Base-by-base conservation (phyloP, 441 rosid species). In the Melastoma candidum region DNA sequence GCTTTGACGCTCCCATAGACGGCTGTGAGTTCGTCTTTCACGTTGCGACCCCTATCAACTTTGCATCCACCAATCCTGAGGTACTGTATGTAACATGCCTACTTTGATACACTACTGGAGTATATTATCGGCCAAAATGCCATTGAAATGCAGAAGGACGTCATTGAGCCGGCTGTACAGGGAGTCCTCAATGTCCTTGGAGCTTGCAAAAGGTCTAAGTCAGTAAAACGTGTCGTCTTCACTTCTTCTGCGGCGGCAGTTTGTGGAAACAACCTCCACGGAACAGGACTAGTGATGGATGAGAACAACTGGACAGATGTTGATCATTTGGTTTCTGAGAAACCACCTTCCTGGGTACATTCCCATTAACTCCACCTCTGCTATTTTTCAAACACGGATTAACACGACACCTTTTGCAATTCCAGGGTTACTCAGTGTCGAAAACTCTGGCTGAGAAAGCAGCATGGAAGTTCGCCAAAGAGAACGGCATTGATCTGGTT, bases 31-130 rank as follows among this genome's bases (percentile, higher is more conserved):
- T 80, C 24, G 76, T 90, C 53, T 90, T 90, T 88, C 98, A 80
- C 61, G 83, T 90, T n/a, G 98, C 96, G 12, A 87, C 95, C 1
- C 98, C 98, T 0, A 85, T 87, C 61, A 77, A 82, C 71, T 87
- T 90, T 56, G 74, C 81, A 52, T 83, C 98, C 17, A 11, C 82
- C 47, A 95, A 90, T 69, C 96, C 96, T 0, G 95, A 90, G 96
- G 98, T 36, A 36, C 41, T 1, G 7, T 7, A 17, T 17, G 22
- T 36, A 4, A 4, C 41, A 9, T 36, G 41, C 26, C 12, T 1
- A 25, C 0, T 24, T 36, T 36, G 5, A 24, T 0, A 17, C 0
- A 26, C 6, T 2, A 9, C 6, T 4, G 8, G 41, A 17, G 22
- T 24, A 13, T 52, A 3, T 39, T 3, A 32, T 32, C 25, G 12